Evolutionary conservation across 805 yeast species (phyloP), one percentile per base, ranked within the genome.

Genomic region (Kluyveromyces aestuarii): DNA sequence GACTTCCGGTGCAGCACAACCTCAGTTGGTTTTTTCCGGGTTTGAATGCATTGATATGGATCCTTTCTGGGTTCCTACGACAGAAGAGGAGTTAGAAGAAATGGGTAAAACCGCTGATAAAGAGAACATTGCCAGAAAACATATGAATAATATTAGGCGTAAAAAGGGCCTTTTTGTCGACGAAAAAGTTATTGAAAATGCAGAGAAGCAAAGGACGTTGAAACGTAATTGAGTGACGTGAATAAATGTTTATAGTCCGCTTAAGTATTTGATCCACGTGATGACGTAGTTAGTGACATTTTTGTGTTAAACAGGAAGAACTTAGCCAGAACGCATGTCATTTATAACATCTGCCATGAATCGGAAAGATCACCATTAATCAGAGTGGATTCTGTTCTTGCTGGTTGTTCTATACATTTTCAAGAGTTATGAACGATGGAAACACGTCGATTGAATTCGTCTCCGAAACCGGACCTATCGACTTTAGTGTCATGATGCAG

Each of bases 21-120:
- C 99, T 0, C 99, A 93, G 66, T 73, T 93, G 47, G 87, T 90
- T 9, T 93, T 91, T 60, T 77, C 85, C 27, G 98, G 98, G 0
- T 93, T 78, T 63, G 93, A 89, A 59, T 71, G 82, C 53, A 78
- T 91, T 46, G 95, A 89, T 54, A 78, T 84, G 55, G 98, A 93
- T 72, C 99, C 99, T 41, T 93, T 86, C 73, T 93, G 99, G 99
- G 96, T 93, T 14, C 99, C 99, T 13, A 87, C 93, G 2, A 93
- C 99, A 0, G 97, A 87, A 58, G 97, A 89, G 64, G 99, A 93
- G 64, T 68, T 93, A 42, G 98, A 93, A 63, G 95, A 88, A 50
- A 71, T 87, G 41, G 99, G 99, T 27, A 96, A 87, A 54, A 77
- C 79, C 55, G 95, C 96, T 1, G 99, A 93, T 57, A 77, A 86